Conservation (phyloP, 2,329 filamentous ascomycete genomes). For the Colletotrichum echinochloae region DNA sequence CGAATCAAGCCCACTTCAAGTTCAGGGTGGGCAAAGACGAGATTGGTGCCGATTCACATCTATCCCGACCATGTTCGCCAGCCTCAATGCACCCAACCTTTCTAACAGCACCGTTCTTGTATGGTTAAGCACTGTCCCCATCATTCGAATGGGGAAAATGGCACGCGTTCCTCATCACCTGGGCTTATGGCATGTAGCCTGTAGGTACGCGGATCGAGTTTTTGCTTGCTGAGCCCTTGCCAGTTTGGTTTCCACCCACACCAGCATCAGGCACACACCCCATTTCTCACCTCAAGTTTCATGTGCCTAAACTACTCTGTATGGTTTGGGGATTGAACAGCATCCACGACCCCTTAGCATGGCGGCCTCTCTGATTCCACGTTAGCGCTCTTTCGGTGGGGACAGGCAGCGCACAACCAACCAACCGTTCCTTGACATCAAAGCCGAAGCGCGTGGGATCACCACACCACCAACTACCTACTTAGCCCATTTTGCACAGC, state of each 20-base stretch:
- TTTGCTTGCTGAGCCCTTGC: neutral
- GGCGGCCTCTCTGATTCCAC: conserved; percentile 22
- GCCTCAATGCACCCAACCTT: conserved; percentile 6
- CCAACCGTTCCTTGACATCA: conserved; percentile 20
- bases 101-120: conserved; percentile 7
- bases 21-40: conserved; percentile 32
- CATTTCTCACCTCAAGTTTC: conserved; percentile 13
- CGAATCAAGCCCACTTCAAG: conserved; percentile 38
- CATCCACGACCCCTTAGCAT: conserved; percentile 7
- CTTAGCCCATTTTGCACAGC: conserved; percentile 4
- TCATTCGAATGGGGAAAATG: neutral
- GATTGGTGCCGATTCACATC: conserved; percentile 39
- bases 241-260: neutral
- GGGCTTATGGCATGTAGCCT: neutral
- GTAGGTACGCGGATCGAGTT: neutral
- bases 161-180: neutral
- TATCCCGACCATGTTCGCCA: conserved; percentile 27
- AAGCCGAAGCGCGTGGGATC: conserved; percentile 31
- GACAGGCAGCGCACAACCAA: conserved; percentile 19
- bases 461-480: conserved; percentile 24
- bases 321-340: conserved; percentile 14
- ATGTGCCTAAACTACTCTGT: conserved; percentile 3
- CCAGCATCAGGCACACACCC: neutral
- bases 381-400: conserved; percentile 17
- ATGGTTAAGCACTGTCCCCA: neutral